phyloP scores from a whole-genome alignment of 495 filamentous ascomycete species.

The Penicillium soppii region DNA sequence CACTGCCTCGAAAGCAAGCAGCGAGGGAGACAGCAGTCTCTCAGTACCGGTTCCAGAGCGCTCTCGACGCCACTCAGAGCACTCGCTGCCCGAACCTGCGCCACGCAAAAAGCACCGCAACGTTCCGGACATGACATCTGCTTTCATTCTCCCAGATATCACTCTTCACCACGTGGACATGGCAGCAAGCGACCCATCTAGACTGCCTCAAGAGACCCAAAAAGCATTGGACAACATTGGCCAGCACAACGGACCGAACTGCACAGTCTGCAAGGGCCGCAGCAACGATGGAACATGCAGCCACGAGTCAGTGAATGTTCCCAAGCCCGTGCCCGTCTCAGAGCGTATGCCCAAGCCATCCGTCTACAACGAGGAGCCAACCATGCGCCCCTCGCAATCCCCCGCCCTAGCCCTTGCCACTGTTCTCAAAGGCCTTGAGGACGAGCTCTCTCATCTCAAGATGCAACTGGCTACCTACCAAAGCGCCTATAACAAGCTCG shows the following conservation, averaged over 20 bases:
- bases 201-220: slow-evolving; percentile 51
- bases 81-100: slow-evolving; percentile 28
- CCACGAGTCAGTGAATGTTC: slow-evolving; percentile 56
- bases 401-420: slow-evolving; percentile 75
- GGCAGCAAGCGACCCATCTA: slow-evolving; percentile 31
- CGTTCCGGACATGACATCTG: slow-evolving; percentile 6
- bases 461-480: slow-evolving; percentile 60
- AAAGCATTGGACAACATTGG: slow-evolving; percentile 58
- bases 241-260: slow-evolving; percentile 67
- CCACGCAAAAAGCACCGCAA: slow-evolving; percentile 34
- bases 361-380: slow-evolving; percentile 65
- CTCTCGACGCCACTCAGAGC: slow-evolving; percentile 47
- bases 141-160: slow-evolving; percentile 57
- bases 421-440: slow-evolving; percentile 75
- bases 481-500: slow-evolving; percentile 61
- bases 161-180: slow-evolving; percentile 47
- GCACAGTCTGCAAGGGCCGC: slow-evolving; percentile 66
- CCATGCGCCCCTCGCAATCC: slow-evolving; percentile 71
- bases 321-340: slow-evolving; percentile 70
- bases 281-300: slow-evolving; percentile 38
- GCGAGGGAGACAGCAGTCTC: slow-evolving; percentile 32
- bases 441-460: slow-evolving; percentile 82
- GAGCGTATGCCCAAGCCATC: slow-evolving; percentile 56
- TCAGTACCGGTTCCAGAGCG: slow-evolving; percentile 35
- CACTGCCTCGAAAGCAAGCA: slow-evolving; percentile 24